Percentiles rank a stretch among this genome's conserved stretches.
phyloP scores from a whole-genome alignment of 208 protist species.

The Naegleria gruberi region DNA sequence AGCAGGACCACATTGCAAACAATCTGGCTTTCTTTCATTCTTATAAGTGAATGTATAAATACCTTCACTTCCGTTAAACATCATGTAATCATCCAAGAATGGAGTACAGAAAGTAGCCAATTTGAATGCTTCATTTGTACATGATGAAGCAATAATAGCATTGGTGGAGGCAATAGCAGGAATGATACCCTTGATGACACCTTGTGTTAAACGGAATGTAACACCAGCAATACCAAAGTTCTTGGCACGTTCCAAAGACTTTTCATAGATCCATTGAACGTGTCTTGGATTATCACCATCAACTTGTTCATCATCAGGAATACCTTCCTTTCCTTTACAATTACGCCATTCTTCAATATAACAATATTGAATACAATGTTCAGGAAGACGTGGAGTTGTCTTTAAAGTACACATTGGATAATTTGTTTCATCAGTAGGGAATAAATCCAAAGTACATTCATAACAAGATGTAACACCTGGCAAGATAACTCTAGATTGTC shows the following conservation, averaged over 20 bases:
- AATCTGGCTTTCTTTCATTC: background rate
- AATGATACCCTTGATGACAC: slow-evolving; percentile 97
- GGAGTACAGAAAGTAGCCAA: slow-evolving; percentile 60
- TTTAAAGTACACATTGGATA: slow-evolving; percentile 90
- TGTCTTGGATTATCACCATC: slow-evolving; percentile 79
- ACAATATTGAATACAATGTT: slow-evolving; percentile 93
- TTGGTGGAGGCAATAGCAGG: slow-evolving; percentile 97
- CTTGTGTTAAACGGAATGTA: slow-evolving; percentile 67
- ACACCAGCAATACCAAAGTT: slow-evolving; percentile 82
- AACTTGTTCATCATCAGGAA: slow-evolving; percentile 29
- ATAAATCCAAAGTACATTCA: slow-evolving; percentile 57
- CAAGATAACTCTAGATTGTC: slow-evolving; percentile 80
- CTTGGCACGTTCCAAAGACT: slow-evolving; percentile 66
- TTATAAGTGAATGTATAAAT: slow-evolving; percentile 14
- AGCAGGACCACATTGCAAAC: background rate
- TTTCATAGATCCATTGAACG: slow-evolving; percentile 68
- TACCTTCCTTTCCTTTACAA: background rate
- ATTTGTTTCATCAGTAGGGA: slow-evolving; percentile 44
- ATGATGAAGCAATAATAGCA: slow-evolving; percentile 83
- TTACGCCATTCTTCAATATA: slow-evolving; percentile 36
- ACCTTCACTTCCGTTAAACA: slow-evolving; percentile 69
- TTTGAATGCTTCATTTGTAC: slow-evolving; percentile 84
- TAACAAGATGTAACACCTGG: slow-evolving; percentile 54
- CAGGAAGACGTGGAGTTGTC: slow-evolving; percentile 77
- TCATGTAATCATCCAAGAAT: slow-evolving; percentile 78